These are phyloP conservation scores for Colletotrichum sp. DNA, from an alignment of 2,329 filamentous ascomycete genomes.

Conservation along the genomic window DNA sequence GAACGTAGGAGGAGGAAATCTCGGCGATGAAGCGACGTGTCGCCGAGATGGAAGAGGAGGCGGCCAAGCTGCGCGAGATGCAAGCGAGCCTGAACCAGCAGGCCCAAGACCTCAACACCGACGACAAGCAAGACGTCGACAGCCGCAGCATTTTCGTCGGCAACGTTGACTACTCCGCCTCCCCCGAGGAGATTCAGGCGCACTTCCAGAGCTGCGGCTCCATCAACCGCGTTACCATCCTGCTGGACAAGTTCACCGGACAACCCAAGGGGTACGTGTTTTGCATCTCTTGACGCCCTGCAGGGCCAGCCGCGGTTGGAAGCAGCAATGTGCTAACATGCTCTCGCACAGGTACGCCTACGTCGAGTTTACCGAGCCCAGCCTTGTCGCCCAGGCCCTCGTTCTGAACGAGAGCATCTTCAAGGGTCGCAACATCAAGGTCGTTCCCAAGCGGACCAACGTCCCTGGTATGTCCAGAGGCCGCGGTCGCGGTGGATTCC, in stretches of 20 bases:
- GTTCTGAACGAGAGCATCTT: conserved; percentile 97
- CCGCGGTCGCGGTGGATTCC: conserved; percentile 63
- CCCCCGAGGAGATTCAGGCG: conserved; percentile 96
- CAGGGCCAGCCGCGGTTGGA: background rate
- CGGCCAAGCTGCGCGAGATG: conserved; percentile 86
- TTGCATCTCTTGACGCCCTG: background rate
- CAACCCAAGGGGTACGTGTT: conserved; percentile 92
- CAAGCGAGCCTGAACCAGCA: conserved; percentile 86
- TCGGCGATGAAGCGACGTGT: conserved; percentile 86
- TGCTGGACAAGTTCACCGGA: conserved; percentile 97
- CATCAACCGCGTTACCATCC: conserved; percentile 97
- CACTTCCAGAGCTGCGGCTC: conserved; percentile 97
- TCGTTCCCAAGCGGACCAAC: conserved; percentile 93
- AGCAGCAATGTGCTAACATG: background rate
- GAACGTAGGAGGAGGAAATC: conserved; percentile 77
- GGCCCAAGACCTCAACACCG: conserved; percentile 74
- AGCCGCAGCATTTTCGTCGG: conserved; percentile 96
- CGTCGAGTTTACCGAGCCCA: conserved; percentile 96
- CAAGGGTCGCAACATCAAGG: conserved; percentile 94
- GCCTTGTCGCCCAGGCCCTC: conserved; percentile 88
- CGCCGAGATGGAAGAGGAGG: conserved; percentile 90
- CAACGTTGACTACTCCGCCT: conserved; percentile 97
- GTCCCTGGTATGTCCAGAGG: conserved; percentile 92
- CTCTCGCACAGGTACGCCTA: conserved; percentile 81
- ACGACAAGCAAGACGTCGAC: conserved; percentile 91